A percentile compares a stretch with the other conserved stretches of the same genome.
These are phyloP conservation scores for Tephrocybe rancida DNA, from an alignment of 768 basidiomycete genomes.

Conservation along the genomic window DNA sequence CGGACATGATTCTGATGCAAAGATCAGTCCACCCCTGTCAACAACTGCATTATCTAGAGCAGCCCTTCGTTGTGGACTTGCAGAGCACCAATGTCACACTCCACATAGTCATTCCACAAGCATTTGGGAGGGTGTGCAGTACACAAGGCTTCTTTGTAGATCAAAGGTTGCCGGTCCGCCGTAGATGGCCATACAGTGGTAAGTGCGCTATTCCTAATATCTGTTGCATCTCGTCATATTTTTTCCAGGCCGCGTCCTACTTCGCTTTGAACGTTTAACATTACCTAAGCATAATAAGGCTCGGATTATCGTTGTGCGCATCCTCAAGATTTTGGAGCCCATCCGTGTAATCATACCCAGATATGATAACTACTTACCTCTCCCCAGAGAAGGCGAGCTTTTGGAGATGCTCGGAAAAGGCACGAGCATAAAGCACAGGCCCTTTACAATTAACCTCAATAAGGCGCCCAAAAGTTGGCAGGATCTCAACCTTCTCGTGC, in stretches of 20 bases:
- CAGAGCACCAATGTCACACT: not conserved
- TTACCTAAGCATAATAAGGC: not conserved
- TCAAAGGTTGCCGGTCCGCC: not conserved
- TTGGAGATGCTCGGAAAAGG: too few relatives aligned
- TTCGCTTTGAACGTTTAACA: constrained; percentile 9
- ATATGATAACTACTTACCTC: constrained; percentile 3
- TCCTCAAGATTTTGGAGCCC: constrained; percentile 2
- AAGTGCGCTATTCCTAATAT: not conserved
- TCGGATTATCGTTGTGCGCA: not conserved
- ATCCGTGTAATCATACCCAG: not conserved
- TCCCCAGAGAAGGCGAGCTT: constrained; percentile 1
- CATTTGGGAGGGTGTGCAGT: not conserved
- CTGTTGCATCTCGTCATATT: not conserved
- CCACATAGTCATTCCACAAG: not conserved
- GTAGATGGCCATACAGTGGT: constrained; percentile 6
- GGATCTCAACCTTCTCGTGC: too few relatives aligned
- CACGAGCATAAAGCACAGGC: too few relatives aligned
- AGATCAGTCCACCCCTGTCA: not conserved
- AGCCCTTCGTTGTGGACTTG: constrained; percentile 4
- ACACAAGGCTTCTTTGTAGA: not conserved
- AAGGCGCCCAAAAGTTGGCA: too few relatives aligned
- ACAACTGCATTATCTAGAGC: constrained; percentile 4
- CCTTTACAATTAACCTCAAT: too few relatives aligned
- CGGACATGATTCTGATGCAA: not conserved
- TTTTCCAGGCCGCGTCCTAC: not conserved